These are phyloP conservation scores for Ganoderma leucocontextum DNA, from an alignment of 1,284 basidiomycete species.

Conservation along the genomic window DNA sequence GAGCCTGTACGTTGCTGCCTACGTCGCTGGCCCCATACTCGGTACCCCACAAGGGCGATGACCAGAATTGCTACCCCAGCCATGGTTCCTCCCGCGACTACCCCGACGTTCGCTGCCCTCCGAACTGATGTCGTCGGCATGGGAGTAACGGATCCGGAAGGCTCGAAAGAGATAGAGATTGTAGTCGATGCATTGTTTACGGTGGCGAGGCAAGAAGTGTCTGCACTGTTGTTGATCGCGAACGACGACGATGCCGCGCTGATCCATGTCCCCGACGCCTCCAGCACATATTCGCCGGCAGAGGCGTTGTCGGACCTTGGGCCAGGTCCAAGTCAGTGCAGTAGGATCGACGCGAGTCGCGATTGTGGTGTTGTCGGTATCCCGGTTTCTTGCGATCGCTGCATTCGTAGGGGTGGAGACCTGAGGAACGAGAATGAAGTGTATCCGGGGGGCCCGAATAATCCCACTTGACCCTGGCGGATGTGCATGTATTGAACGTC, in stretches of 20 bases:
- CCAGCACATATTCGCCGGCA: conserved; percentile 36
- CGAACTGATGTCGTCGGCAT: conserved; percentile 10
- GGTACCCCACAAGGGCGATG: conserved; percentile 22
- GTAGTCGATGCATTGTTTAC: not conserved
- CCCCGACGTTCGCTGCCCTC: conserved; percentile 26
- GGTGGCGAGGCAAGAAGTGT: conserved; percentile 28
- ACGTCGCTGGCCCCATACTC: conserved; percentile 31
- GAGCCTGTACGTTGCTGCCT: conserved; percentile 13
- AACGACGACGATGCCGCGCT: conserved; percentile 29
- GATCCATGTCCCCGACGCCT: conserved; percentile 18
- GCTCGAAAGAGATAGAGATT: conserved; percentile 8
- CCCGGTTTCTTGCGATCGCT: not conserved
- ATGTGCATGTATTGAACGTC: no score
- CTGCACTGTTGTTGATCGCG: conserved; percentile 32
- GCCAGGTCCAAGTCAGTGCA: conserved; percentile 30
- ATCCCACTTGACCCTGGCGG: no score
- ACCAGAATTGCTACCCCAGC: conserved; percentile 39
- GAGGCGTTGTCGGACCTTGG: conserved; percentile 37
- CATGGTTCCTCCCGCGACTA: conserved; percentile 44
- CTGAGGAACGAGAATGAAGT: not conserved
- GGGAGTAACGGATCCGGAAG: conserved; percentile 15
- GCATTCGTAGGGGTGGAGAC: not conserved
- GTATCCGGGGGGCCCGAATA: no score
- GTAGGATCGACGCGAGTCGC: not conserved
- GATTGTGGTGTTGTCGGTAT: not conserved